phyloP scores from a whole-genome alignment of 176 grass and related monocot genomes.

The Musa troglodytarum region DNA sequence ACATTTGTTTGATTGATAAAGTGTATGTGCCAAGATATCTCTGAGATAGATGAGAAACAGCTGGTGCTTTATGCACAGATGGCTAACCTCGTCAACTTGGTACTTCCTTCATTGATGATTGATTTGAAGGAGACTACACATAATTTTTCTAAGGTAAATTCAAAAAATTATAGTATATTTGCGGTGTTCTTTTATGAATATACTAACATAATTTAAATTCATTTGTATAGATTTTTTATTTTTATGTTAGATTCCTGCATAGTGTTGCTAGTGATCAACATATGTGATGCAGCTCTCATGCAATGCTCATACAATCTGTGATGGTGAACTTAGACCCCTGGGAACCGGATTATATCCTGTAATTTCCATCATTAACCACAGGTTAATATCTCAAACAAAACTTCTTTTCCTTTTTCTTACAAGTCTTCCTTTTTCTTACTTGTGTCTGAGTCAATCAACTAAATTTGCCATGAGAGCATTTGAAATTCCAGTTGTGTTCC shows the following conservation, averaged over 20 bases:
- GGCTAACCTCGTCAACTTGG: slow-evolving; percentile 73
- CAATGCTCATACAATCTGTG: slow-evolving; percentile 96
- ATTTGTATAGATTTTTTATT: not conserved
- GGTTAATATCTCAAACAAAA: slow-evolving; percentile 25
- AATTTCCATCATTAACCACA: slow-evolving; percentile 97
- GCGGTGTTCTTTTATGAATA: not conserved
- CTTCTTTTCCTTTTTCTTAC: slow-evolving; percentile 17
- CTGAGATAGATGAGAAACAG: slow-evolving; percentile 53
- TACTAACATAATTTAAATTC: too few species aligned
- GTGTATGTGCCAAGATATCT: slow-evolving; percentile 47
- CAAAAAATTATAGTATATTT: not conserved
- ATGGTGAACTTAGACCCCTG: slow-evolving; percentile 74
- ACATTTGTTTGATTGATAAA: slow-evolving; percentile 28
- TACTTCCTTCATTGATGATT: slow-evolving; percentile 59
- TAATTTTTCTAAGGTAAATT: slow-evolving; percentile 78
- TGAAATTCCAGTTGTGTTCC: slow-evolving; percentile 69
- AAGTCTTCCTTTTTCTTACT: slow-evolving; percentile 15
- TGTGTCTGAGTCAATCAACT: slow-evolving; percentile 12
- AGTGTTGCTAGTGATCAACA: slow-evolving; percentile 18
- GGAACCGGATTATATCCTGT: slow-evolving; percentile 85
- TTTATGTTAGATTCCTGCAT: slow-evolving; percentile 10
- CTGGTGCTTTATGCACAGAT: slow-evolving; percentile 88
- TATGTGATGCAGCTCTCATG: slow-evolving; percentile 57
- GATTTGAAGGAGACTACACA: slow-evolving; percentile 70
- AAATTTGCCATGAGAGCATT: slow-evolving; percentile 15